Evolutionary conservation across 768 basidiomycete genomes (phyloP).

Genomic region (Leccinum subgranulosum): DNA sequence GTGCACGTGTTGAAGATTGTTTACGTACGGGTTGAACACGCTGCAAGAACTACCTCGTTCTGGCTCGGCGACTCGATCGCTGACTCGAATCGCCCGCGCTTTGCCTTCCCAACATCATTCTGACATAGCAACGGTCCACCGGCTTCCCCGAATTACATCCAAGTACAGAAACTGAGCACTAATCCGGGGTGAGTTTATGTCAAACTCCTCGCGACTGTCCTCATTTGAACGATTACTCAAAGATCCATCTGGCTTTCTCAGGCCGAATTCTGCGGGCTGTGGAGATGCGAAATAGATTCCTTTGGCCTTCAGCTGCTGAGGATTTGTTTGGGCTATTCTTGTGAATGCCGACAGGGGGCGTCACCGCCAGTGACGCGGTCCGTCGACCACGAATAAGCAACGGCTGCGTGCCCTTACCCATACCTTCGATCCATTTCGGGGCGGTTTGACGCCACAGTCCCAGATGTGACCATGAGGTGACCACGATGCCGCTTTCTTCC

Average conservation of each 20-base stretch:
- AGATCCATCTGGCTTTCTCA: conserved; percentile 24
- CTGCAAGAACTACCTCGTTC: conserved; percentile 20
- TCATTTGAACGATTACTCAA: conserved; percentile 11
- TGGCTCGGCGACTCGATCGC: conserved; percentile 28
- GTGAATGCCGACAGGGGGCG: conserved; percentile 17
- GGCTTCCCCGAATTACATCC: conserved; percentile 7
- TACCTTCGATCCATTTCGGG: conserved; percentile 29
- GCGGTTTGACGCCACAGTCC: conserved; percentile 29
- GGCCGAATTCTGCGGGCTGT: conserved; percentile 21
- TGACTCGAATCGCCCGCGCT: conserved; percentile 21
- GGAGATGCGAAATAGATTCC: conserved; percentile 24
- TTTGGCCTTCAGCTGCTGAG: conserved; percentile 15
- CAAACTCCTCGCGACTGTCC: conserved; percentile 14
- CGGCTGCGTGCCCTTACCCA: conserved; percentile 30
- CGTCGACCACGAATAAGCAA: conserved; percentile 10
- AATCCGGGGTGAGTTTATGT: conserved; percentile 22
- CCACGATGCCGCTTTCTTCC: conserved; percentile 36
- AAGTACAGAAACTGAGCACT: conserved; percentile 9
- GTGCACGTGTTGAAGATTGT: conserved; percentile 24
- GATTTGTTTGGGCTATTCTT: conserved; percentile 16
- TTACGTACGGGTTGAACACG: conserved; percentile 28
- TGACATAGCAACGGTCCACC: conserved; percentile 24
- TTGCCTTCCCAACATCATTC: conserved; percentile 12
- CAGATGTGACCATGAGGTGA: conserved; percentile 30
- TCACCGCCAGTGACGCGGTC: conserved; percentile 13